Conservation (phyloP, 2,329 filamentous ascomycete species). For the Paracorniculantispora psalliotae region DNA sequence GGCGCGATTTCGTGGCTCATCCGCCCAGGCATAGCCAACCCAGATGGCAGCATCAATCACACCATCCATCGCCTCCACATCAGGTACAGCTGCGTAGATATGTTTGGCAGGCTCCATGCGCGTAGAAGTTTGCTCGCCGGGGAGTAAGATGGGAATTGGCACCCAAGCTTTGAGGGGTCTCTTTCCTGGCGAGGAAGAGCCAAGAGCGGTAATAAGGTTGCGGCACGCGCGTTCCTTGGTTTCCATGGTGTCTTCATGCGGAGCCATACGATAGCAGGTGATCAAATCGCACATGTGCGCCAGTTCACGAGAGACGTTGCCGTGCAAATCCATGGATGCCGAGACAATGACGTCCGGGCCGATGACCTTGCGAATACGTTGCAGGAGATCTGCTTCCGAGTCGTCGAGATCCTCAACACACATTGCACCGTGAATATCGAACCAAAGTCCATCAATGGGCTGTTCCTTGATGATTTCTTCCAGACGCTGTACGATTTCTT, state of each 20-base stretch:
- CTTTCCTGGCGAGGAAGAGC: constrained; percentile 17
- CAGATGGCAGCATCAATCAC: constrained; percentile 49
- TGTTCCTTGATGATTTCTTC: constrained; percentile 27
- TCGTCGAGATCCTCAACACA: constrained; percentile 46
- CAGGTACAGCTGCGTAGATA: constrained; percentile 44
- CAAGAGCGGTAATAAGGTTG: constrained; percentile 40
- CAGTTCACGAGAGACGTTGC: constrained; percentile 46
- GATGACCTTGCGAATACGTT: constrained; percentile 39
- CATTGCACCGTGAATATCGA: constrained; percentile 54
- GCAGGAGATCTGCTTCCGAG: constrained; percentile 42
- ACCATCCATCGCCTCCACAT: constrained; percentile 34
- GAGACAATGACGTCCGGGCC: constrained; percentile 44
- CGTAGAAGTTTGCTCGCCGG: constrained; percentile 52
- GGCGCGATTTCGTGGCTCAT: constrained; percentile 47
- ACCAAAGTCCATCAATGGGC: constrained; percentile 45
- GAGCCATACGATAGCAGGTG: constrained; percentile 49
- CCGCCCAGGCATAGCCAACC: constrained; percentile 54
- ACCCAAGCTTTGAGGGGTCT: constrained; percentile 49
- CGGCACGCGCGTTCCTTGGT: constrained; percentile 47
- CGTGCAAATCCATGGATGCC: constrained; percentile 52
- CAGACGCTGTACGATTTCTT: constrained; percentile 37
- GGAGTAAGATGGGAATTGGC: constrained; percentile 45
- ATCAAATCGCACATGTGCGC: constrained; percentile 46
- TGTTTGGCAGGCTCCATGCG: constrained; percentile 46
- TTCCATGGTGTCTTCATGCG: constrained; percentile 45